These are phyloP conservation scores for Fragilaria crotonensis DNA, from an alignment of 108 stramenopile genomes.

Conservation along the genomic window DNA sequence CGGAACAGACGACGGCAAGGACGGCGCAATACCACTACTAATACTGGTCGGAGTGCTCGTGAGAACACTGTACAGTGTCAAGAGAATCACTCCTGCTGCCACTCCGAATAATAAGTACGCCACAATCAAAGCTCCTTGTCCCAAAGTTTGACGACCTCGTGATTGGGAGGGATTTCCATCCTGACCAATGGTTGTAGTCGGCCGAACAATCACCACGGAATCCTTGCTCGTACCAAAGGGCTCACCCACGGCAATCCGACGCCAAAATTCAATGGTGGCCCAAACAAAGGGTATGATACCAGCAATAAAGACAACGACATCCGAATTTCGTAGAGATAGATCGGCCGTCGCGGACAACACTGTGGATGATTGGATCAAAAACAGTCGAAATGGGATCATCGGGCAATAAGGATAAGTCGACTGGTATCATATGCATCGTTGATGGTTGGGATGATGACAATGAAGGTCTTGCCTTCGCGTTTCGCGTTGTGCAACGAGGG, in stretches of 20 bases:
- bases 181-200: constrained; percentile 42
- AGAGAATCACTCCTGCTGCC: constrained; percentile 42
- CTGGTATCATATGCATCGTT: too few species aligned
- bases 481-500: too few species aligned
- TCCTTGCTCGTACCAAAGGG: constrained; percentile 78
- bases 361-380: too few species aligned
- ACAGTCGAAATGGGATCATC: too few species aligned
- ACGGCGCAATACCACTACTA: too few species aligned
- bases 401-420: too few species aligned
- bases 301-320: constrained; percentile 31
- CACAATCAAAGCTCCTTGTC: constrained; percentile 50
- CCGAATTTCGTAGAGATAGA: constrained; percentile 8
- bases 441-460: too few species aligned
- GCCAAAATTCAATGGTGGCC: constrained; percentile 86
- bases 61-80: constrained; percentile 61
- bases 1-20: too few species aligned
- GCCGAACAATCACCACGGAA: constrained; percentile 35
- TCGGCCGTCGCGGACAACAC: neutral
- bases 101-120: constrained; percentile 72
- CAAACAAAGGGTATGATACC: constrained; percentile 50
- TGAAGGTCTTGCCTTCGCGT: too few species aligned
- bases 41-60: constrained; percentile 16
- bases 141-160: constrained; percentile 58
- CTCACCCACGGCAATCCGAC: constrained; percentile 75
- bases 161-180: constrained; percentile 48